Conservation (phyloP, 345 rosid genomes). For the Raphanus raphanistrum region DNA sequence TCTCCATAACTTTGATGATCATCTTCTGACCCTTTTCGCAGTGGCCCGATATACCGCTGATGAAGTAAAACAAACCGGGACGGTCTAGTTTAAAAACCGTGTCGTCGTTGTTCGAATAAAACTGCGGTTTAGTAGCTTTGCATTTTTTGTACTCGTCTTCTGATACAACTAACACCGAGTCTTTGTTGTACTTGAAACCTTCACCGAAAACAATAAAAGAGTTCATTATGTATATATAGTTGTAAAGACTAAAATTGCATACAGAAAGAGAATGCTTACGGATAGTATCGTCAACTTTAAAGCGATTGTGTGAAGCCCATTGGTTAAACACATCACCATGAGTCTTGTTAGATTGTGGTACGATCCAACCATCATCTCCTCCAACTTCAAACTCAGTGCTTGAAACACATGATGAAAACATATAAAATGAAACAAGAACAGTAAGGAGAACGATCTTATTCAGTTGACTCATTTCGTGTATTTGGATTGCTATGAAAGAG, state of each 20-base stretch:
- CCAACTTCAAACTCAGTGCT: slow-evolving; percentile 59
- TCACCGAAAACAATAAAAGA: slow-evolving; percentile 14
- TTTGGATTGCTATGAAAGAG: slow-evolving; percentile 31
- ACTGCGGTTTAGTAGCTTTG: slow-evolving; percentile 46
- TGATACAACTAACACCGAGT: slow-evolving; percentile 56
- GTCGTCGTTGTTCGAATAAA: slow-evolving; percentile 60
- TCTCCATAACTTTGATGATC: slow-evolving; percentile 70
- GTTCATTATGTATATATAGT: neutral
- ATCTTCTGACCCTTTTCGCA: slow-evolving; percentile 64
- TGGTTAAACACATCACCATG: slow-evolving; percentile 54
- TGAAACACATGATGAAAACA: slow-evolving; percentile 36
- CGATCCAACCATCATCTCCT: slow-evolving; percentile 66
- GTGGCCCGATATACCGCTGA: slow-evolving; percentile 62
- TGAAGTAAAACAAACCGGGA: slow-evolving; percentile 61
- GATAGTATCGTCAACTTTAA: slow-evolving; percentile 58
- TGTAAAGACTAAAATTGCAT: neutral
- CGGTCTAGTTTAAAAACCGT: slow-evolving; percentile 46
- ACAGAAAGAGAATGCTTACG: slow-evolving; percentile 44
- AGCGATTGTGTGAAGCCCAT: slow-evolving; percentile 81
- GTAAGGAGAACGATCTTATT: slow-evolving; percentile 12
- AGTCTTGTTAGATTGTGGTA: slow-evolving; percentile 49
- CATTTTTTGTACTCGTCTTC: slow-evolving; percentile 69
- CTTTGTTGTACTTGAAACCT: slow-evolving; percentile 59
- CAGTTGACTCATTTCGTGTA: slow-evolving; percentile 28
- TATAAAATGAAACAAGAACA: slow-evolving; percentile 4